Percentiles rank a stretch among this genome's conserved stretches.
phyloP scores from a whole-genome alignment of 441 rosid species.

The Aleurites moluccanus region DNA sequence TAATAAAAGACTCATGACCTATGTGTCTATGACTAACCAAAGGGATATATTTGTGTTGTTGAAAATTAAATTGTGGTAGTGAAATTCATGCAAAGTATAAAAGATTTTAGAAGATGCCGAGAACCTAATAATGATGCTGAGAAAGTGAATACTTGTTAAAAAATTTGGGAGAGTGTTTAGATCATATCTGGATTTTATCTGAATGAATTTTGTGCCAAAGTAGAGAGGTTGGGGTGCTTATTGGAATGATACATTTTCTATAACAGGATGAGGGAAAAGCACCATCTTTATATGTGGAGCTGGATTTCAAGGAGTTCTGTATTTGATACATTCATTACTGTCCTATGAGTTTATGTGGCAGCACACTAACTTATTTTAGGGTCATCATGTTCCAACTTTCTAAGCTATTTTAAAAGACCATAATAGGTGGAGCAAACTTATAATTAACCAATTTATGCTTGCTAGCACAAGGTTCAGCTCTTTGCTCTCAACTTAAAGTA shows the following conservation, averaged over 20 bases:
- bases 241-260: background rate
- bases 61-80: too few relatives aligned
- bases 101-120: background rate
- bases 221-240: background rate
- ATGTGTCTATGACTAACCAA: too few relatives aligned
- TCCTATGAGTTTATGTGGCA: constrained; percentile 18
- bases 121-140: background rate
- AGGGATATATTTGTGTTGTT: too few relatives aligned
- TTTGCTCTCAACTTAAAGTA: constrained; percentile 13
- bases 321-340: constrained; percentile 21
- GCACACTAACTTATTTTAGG: constrained; percentile 12
- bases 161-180: background rate
- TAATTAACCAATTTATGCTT: constrained; percentile 11
- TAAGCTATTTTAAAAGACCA: background rate
- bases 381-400: constrained; percentile 1
- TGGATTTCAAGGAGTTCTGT: constrained; percentile 90
- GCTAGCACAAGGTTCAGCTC: constrained; percentile 5
- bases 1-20: too few relatives aligned
- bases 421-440: background rate
- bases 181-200: background rate
- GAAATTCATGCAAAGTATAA: too few relatives aligned
- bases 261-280: constrained; percentile 82
- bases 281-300: constrained; percentile 88
- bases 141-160: background rate
- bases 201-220: background rate